Evolutionary conservation across 306 rosid species (phyloP), one percentile per base, ranked within the genome.

Genomic region (Medicago truncatula): DNA sequence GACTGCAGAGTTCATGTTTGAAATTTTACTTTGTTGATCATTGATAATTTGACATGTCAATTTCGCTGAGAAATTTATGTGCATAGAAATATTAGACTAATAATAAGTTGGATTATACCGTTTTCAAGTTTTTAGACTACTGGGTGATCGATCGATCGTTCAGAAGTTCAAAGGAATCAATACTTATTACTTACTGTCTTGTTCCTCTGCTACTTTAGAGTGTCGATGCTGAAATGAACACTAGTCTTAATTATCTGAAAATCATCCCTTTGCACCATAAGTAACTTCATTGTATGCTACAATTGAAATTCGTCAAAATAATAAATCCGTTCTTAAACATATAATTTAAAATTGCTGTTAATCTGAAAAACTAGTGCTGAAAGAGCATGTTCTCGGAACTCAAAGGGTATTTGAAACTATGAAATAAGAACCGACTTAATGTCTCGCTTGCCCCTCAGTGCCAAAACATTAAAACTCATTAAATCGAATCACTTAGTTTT

Each of bases 91-190:
- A 34, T 40, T 9, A 11, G 23, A 60, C 39, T 54, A 56, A 9
- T 79, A 11, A 31, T 79, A 11, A 31, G 31, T 59, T 20, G 9
- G 65, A 16, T 60, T 59, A 20, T 64, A 5, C 28, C 20, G 43
- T 64, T 63, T 70, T 17, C 52, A 13, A 62, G 54, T 6, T 78
- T 73, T 78, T 46, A 69, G 70, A 74, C 23, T 63, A 50, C 70
- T 67, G 12, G 16, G 31, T 28, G 38, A 34, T 4, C 7, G 38
- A 34, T 34, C 38, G 38, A 34, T 34, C 38, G 7, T 34, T 34
- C 38, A 34, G 38, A 3, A 34, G 38, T 34, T 34, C 38, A 34
- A 34, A 34, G 38, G 38, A 34, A 34, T 43, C 12, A 12, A n/a
- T 16, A 28, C 63, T 50, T 61, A 12, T 36, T 36, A 28, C 56